Conservation (phyloP, 192 early-diverging fungal species). For the Rhizoclosmatium sp. region DNA sequence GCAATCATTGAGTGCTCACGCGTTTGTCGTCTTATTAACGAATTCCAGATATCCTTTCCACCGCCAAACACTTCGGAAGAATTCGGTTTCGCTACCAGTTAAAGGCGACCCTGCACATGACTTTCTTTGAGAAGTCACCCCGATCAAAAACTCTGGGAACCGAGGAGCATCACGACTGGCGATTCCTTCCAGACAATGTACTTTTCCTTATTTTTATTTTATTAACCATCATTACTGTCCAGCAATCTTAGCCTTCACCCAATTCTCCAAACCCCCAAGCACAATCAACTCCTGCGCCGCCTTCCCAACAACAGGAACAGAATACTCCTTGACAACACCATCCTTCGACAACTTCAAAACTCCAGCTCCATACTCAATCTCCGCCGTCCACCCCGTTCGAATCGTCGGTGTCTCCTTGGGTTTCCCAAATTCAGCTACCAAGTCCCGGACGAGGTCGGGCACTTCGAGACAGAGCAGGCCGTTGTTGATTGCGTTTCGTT, state of each 20-base stretch:
- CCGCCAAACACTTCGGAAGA: too few relatives aligned
- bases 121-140: too few relatives aligned
- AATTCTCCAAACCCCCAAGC: slow-evolving; percentile 91
- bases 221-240: not conserved
- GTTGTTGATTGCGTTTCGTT: slow-evolving; percentile 99
- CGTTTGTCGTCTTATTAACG: too few relatives aligned
- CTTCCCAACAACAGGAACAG: slow-evolving; percentile 76
- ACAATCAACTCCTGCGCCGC: slow-evolving; percentile 98
- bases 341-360: slow-evolving; percentile 58
- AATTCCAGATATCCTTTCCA: too few relatives aligned
- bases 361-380: slow-evolving; percentile 79
- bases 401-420: slow-evolving; percentile 54
- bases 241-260: slow-evolving; percentile 68
- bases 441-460: slow-evolving; percentile 78
- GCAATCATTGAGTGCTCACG: too few relatives aligned
- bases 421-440: slow-evolving; percentile 57
- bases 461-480: slow-evolving; percentile 91
- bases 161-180: too few relatives aligned
- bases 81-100: too few relatives aligned
- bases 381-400: slow-evolving; percentile 77
- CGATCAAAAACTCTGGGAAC: too few relatives aligned
- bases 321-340: slow-evolving; percentile 46
- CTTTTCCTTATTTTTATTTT: too few relatives aligned
- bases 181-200: too few relatives aligned
- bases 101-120: too few relatives aligned